Base-by-base conservation (phyloP, 805 yeast genomes). In the Sugiyamaella chiloensis region DNA sequence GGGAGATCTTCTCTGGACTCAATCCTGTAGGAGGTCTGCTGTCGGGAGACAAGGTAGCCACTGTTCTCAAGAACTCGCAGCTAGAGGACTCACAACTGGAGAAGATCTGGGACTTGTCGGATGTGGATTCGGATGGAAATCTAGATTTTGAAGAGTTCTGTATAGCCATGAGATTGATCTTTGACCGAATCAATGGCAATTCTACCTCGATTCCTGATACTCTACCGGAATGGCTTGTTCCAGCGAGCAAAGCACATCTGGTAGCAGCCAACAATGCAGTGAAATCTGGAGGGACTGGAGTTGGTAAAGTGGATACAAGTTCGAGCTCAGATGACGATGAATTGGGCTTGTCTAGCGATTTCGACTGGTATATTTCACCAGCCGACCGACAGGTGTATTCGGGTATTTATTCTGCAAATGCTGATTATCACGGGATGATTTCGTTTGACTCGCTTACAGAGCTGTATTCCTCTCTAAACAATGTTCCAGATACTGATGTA, bases 71-170 rank as follows among this genome's bases (percentile, higher is more conserved):
- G 67, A 93, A 93, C 68, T 88, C 96, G 39, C 84, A 87, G 60
- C 76, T 93, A 50, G 77, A 79, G 53, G 88, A 87, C 45, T 75
- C 78, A n/a, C 80, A 88, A 60, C 73, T 93, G 55, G 82, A 87
- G 36, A 76, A 79, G 62, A 80, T 93, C 37, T 93, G 99, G 99
- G 87, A 87, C 59, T 68, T 93, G 42, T 52, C 64, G 39, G 99
- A 93, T 64, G 87, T 91, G 47, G 99, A 93, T 66, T 80, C 81
- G 39, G 99, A 93, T 66, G 96, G 96, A 8, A 72, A 74, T 56
- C 74, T 93, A 58, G 99, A 93, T 67, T 93, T 93, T 65, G 99
- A 93, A 68, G 99, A 93, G 69, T 93, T 93, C 66, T 93, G 97
- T 62, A 87, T 93, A 54, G 91, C 97, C 44, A 93, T 93, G 99